Evolutionary conservation across 306 rosid genomes (phyloP).

Genomic region (Argentina anserina): DNA sequence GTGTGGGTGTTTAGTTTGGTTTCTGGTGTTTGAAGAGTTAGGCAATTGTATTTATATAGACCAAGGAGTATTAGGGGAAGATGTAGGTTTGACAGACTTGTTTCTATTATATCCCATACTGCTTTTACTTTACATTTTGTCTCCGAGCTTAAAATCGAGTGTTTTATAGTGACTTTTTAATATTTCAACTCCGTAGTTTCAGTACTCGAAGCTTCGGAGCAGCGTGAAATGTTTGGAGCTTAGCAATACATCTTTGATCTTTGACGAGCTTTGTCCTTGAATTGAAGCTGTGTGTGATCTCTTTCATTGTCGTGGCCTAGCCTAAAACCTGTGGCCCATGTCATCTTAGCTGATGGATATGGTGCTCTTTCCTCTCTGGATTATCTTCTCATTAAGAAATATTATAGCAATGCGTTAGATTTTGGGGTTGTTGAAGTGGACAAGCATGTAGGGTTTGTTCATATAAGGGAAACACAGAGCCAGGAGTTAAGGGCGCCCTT

Average conservation of each 20-base stretch:
- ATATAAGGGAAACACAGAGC: neutral
- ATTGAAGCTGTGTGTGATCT: neutral
- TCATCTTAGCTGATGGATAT: neutral
- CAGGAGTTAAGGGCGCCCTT: neutral
- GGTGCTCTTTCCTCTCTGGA: neutral
- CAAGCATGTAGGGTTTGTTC: neutral
- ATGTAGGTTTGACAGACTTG: neutral
- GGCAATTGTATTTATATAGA: neutral
- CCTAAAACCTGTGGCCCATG: neutral
- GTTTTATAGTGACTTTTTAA: neutral
- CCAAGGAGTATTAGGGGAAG: neutral
- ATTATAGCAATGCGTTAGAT: neutral
- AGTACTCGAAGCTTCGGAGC: neutral
- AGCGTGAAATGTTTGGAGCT: neutral
- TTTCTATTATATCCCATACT: neutral
- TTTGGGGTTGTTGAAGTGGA: neutral
- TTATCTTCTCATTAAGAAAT: neutral
- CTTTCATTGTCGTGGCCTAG: neutral
- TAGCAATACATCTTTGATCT: neutral
- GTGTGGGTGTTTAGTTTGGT: neutral
- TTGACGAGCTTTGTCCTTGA: neutral
- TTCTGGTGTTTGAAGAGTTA: neutral
- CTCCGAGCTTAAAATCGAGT: fast-evolving
- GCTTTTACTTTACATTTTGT: neutral
- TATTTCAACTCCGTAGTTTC: fast-evolving